These are phyloP conservation scores for Larix kaempferi DNA, from an alignment of 75 land plant genomes.

Conservation along the genomic window DNA sequence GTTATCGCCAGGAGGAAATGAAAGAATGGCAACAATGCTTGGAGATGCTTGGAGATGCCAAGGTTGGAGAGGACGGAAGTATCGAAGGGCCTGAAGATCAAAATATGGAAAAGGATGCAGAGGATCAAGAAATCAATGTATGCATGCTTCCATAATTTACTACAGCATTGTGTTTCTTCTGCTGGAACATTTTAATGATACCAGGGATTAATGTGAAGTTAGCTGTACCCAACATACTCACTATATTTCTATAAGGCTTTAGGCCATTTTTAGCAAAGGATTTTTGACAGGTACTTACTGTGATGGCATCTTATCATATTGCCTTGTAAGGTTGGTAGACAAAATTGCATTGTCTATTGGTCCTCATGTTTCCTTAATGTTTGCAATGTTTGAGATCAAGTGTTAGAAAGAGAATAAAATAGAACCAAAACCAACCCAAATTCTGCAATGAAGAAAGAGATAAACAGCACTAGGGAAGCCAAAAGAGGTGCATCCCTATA, in stretches of 20 bases:
- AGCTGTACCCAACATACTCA: background rate
- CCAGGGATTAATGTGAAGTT: background rate
- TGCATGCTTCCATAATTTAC: conserved; percentile 4
- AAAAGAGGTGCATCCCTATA: too few relatives aligned
- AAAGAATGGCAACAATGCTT: conserved; percentile 99
- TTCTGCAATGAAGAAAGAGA: too few relatives aligned
- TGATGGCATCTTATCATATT: background rate
- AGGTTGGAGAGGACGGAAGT: conserved; percentile 85
- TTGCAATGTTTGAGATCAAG: too few relatives aligned
- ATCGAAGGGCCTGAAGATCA: conserved; percentile 51
- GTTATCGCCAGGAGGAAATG: conserved; percentile 74
- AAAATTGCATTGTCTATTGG: too few relatives aligned
- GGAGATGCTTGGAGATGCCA: conserved; percentile 84
- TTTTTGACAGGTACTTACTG: conserved; percentile 2
- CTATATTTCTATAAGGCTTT: background rate
- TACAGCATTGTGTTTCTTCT: background rate
- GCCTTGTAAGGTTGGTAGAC: too few relatives aligned
- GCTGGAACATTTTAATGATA: background rate
- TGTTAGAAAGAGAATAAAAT: too few relatives aligned
- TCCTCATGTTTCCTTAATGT: too few relatives aligned
- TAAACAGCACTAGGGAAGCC: too few relatives aligned
- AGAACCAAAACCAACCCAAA: too few relatives aligned
- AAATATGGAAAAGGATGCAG: conserved; percentile 72
- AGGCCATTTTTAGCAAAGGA: background rate
- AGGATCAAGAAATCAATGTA: conserved; percentile 92